A percentile compares a stretch with the other conserved stretches of the same genome.
phyloP scores from a whole-genome alignment of 495 filamentous ascomycete genomes.

The Penicillium lividum region DNA sequence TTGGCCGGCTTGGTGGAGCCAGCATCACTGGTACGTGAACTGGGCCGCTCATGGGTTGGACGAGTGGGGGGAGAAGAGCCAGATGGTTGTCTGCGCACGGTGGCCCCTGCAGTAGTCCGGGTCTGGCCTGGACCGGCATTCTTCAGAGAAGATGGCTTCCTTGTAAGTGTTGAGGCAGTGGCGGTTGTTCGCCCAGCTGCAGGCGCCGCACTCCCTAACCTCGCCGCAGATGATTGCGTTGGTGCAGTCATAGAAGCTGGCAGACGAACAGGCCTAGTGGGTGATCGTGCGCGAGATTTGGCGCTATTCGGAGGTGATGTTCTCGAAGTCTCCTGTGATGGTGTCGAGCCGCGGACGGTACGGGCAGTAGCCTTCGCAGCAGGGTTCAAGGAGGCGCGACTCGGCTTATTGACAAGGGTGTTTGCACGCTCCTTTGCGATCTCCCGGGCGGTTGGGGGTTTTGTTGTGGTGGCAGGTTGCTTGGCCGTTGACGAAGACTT shows the following conservation, averaged over 20 bases:
- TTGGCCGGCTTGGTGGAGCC: constrained; percentile 53
- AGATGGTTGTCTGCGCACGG: constrained; percentile 39
- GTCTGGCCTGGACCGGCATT: constrained; percentile 22
- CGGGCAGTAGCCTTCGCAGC: constrained; percentile 30
- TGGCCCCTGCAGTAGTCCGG: constrained; percentile 25
- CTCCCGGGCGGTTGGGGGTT: constrained; percentile 21
- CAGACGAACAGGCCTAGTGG: constrained; percentile 62
- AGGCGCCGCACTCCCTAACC: constrained; percentile 42
- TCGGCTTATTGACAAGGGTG: constrained; percentile 33
- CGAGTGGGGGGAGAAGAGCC: constrained; percentile 42
- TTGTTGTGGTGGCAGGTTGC: constrained; percentile 20
- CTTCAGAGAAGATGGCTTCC: constrained; percentile 48
- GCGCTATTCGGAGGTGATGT: constrained; percentile 25
- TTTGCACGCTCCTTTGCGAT: constrained; percentile 34
- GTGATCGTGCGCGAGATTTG: constrained; percentile 65
- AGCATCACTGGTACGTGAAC: constrained; percentile 42
- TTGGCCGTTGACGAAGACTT: constrained; percentile 31
- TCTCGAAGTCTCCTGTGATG: constrained; percentile 33
- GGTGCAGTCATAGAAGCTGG: constrained; percentile 63
- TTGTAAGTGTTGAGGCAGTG: constrained; percentile 32
- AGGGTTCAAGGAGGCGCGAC: constrained; percentile 35
- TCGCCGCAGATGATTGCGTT: constrained; percentile 62
- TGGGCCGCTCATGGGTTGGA: constrained; percentile 39
- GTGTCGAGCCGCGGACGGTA: constrained; percentile 33
- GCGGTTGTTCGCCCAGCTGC: constrained; percentile 49